Base-by-base conservation (phyloP, 2,329 filamentous ascomycete genomes). In the Aspergillus alliaceus region DNA sequence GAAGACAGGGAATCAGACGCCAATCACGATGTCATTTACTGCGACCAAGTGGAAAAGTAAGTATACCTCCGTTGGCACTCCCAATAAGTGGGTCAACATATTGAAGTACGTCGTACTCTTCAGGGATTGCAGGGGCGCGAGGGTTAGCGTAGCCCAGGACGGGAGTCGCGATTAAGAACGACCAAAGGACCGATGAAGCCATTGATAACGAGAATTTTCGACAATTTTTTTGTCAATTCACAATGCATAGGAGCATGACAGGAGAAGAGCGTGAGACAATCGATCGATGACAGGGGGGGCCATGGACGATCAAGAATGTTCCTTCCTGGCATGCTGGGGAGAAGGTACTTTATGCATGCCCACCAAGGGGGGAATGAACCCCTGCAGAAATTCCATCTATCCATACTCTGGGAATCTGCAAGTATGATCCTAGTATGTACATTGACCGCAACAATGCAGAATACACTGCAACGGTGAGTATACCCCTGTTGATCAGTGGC, bases 81-180 rank as follows among this genome's bases (percentile, higher is more conserved):
- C 82, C 82, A 62, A 85, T 84, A 34, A 84, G 75, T 15, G 81
- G 82, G 66, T 84, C 70, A 15, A 80, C 64, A 61, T 79, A 79
- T 58, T 76, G 66, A 8, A 80, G 69, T 6, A 79, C 72, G 68
- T 80, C 75, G 32, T 75, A 74, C 51, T 72, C 64, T 35, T 69
- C 58, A 24, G 56, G 48, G 4, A 44, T 34, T n/a, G 44, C 31
- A 56, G 53, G 7, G 59, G 48, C 18, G 24, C 50, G 51, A 53
- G 59, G 35, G 49, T 56, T 24, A 39, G 53, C 56, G 61, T 66
- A 39, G 24, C 55, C 54, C 29, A 37, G 48, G 27, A 50, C 54
- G 22, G 60, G 53, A 57, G 7, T 25, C 24, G 40, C 18, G 57
- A 63, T 61, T 3, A 47, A 27, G 31, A 58, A 49, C 18, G 18